phyloP scores from a whole-genome alignment of 2,329 filamentous ascomycete species.

The Aspergillus sergii region DNA sequence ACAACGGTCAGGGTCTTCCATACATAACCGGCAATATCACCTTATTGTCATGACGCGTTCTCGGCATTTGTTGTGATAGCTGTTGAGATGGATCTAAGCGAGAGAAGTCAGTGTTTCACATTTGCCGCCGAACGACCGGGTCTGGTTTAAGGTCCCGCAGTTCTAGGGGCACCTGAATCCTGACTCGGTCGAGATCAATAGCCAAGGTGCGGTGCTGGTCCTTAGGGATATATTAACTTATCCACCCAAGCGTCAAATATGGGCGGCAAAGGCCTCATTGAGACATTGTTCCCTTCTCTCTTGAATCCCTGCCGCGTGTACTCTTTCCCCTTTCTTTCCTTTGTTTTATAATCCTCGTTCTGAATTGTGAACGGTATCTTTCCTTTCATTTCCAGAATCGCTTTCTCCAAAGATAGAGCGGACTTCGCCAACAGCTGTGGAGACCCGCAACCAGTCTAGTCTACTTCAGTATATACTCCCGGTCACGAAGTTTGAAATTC shows the following conservation, averaged over 20 bases:
- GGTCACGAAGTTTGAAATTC: not conserved
- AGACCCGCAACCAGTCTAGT: not conserved
- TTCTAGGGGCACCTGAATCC: not conserved
- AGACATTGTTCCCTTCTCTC: not conserved
- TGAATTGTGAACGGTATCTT: not conserved
- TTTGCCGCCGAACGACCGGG: not conserved
- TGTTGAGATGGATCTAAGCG: slow-evolving; percentile 1
- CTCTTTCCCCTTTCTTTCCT: not conserved
- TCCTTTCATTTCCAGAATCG: not conserved
- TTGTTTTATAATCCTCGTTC: not conserved
- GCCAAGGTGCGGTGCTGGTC: not conserved
- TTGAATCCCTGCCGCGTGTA: not conserved
- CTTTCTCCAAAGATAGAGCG: not conserved
- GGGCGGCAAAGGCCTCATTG: not conserved
- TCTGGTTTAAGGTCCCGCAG: not conserved
- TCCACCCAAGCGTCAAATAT: not conserved
- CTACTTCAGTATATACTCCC: not conserved
- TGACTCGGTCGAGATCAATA: not conserved
- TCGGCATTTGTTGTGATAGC: not conserved
- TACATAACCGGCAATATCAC: not conserved
- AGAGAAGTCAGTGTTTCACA: not conserved
- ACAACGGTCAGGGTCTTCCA: not conserved
- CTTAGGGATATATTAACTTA: not conserved
- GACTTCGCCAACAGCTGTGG: not conserved
- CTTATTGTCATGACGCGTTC: not conserved